A percentile compares a stretch with the other conserved stretches of the same genome.
These are phyloP conservation scores for Pugionium cornutum DNA, from an alignment of 345 rosid species.

Conservation along the genomic window DNA sequence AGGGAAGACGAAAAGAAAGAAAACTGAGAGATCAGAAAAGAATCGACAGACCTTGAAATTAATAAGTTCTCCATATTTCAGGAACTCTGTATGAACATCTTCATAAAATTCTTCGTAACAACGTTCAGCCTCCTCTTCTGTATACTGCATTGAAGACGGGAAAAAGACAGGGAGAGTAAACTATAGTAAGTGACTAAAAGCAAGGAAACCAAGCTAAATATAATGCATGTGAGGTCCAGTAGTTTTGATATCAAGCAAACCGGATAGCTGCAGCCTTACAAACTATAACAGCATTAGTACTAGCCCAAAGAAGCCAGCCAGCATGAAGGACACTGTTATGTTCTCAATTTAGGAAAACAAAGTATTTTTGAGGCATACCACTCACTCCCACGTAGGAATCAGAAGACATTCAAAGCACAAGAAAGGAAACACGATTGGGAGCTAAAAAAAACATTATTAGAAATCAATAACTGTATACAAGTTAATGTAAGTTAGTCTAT, in stretches of 20 bases:
- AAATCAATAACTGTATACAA: conserved; percentile 12
- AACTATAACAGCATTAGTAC: conserved; percentile 24
- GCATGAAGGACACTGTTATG: conserved; percentile 24
- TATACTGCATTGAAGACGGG: conserved; percentile 55
- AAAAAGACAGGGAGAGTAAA: conserved; percentile 29
- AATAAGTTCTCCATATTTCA: conserved; percentile 89
- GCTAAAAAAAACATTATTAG: neutral
- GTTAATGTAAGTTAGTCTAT: neutral
- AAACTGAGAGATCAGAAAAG: conserved; percentile 10
- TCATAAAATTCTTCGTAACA: conserved; percentile 91
- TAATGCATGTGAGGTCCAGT: conserved; percentile 20
- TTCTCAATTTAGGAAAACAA: conserved; percentile 34
- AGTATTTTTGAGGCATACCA: conserved; percentile 7
- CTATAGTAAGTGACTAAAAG: conserved; percentile 7
- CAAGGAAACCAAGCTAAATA: conserved; percentile 19
- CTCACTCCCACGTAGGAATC: neutral
- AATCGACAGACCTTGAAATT: conserved; percentile 82
- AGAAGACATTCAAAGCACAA: conserved; percentile 2
- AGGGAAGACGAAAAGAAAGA: conserved; percentile 3
- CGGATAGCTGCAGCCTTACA: conserved; percentile 30
- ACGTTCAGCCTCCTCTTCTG: conserved; percentile 87
- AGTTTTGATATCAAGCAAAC: conserved; percentile 15
- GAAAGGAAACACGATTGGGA: neutral
- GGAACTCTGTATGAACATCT: conserved; percentile 96
- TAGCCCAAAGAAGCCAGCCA: conserved; percentile 14